Base-by-base conservation (phyloP, 257 asterid species). In the Marsdenia floribunda region DNA sequence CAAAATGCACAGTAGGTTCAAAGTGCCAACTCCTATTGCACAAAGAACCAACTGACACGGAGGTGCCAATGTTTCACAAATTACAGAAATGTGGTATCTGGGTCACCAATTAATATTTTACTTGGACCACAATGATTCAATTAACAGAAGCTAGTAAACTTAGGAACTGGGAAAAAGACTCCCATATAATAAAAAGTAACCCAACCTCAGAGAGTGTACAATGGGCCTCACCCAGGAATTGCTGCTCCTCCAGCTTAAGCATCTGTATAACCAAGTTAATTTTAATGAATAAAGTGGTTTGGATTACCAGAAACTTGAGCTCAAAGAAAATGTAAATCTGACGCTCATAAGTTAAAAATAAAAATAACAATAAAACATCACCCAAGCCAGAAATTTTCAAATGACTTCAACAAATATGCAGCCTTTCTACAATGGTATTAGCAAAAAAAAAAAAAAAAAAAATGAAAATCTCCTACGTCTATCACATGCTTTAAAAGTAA, bases 181-280 rank as follows among this genome's bases (percentile, higher is more conserved):
- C 67, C 42, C 72, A 60, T 52, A 75, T 61, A 44, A 29, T 29
- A 70, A 82, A 77, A 60, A 71, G 72, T 44, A 63, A 68, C 82
- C 64, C 79, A 75, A 92, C 99, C 98, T 95, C 90, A 26, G 99
- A 88, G 82, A 95, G 72, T 0, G 89, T 76, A 84, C 99, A 95
- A 79, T 83, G 86, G 73, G 96, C 94, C 85, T 90, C 97, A 73
- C 98, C 99, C 82, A 95, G 97, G 87, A 95, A 88, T 86, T 95
- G 97, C 81, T 95, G 99, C 81, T 92, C 98, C 79, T 92, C 97
- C 84, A 95, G 85, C 85, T 80, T 90, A 78, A 95, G 86, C 81
- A 79, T 84, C 84, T 83, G 76, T 72, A 72, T 16, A 73, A 71
- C 76, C 66, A 76, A 65, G 76, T 38, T 47, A 55, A 35, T 15